Base-by-base conservation (phyloP, 2,329 filamentous ascomycete species). In the Aspergillus eucalypticola region DNA sequence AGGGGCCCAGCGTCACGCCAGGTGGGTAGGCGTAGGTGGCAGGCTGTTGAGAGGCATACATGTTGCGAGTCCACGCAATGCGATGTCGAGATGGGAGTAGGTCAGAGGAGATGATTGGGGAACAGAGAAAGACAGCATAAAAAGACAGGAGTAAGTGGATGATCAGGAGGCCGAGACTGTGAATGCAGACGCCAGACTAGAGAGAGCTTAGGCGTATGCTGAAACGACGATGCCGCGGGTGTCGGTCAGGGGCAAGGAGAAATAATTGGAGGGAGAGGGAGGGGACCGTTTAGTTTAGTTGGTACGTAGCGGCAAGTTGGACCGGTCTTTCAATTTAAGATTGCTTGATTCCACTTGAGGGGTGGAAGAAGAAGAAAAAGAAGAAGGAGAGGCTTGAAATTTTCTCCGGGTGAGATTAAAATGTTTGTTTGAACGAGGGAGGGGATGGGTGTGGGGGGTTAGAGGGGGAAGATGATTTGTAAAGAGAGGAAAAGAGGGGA, bases 21-120 rank as follows among this genome's bases (percentile, higher is more conserved):
- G 71, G 69, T 66, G 71, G 67, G 65, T 72, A 73, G 61, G 69
- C 64, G 61, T 63, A 66, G 25, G 68, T 68, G 63, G 70, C 67
- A 66, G 68, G 67, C 25, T 67, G 62, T 54, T 66, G 66, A 53
- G 65, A 59, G 66, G 71, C 69, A 67, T 69, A 73, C 72, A 75
- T 75, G 53, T 59, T 70, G 65, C 27, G 38, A 54, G 60, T 46
- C 54, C 56, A 69, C 62, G 65, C 58, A 66, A 63, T 61, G 58
- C 61, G 63, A 58, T 53, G 49, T 63, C 60, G 59, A 64, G 50
- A 60, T 35, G 53, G 32, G 44, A 52, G 41, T 48, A 52, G 48
- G 27, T 58, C 39, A 54, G 42, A 42, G 32, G 55, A 54, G 56
- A 60, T 55, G 61, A 65, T 64, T 63, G 61, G 60, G 41, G 53